phyloP scores from a whole-genome alignment of 2,329 filamentous ascomycete species.

The Alternaria angustiovoidea region DNA sequence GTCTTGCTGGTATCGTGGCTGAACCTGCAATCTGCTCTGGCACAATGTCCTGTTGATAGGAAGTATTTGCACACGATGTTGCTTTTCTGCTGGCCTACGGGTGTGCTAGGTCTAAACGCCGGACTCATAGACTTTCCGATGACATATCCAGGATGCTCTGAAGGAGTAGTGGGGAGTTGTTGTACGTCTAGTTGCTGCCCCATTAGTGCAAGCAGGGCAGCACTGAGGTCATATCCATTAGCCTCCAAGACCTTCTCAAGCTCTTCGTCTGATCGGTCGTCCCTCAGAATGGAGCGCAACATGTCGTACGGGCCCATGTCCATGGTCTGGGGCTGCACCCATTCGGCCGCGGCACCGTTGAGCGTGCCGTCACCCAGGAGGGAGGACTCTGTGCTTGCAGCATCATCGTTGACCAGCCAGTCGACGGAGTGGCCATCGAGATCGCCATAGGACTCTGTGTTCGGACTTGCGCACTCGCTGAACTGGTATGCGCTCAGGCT shows the following conservation, averaged over 20 bases:
- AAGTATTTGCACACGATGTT: conserved; percentile 97
- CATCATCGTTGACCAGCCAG: conserved; percentile 91
- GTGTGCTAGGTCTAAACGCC: conserved; percentile 75
- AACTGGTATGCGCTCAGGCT: conserved; percentile 96
- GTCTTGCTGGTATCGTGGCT: conserved; percentile 96
- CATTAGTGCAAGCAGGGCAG: conserved; percentile 89
- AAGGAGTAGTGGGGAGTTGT: conserved; percentile 57
- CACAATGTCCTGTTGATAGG: conserved; percentile 92
- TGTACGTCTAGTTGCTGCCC: conserved; percentile 68
- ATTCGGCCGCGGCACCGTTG: conserved; percentile 84
- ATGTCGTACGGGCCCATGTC: conserved; percentile 99
- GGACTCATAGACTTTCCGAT: conserved; percentile 91
- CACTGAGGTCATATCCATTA: conserved; percentile 92
- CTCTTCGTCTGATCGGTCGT: conserved; percentile 89
- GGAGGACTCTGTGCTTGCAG: conserved; percentile 80
- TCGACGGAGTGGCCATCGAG: conserved; percentile 94
- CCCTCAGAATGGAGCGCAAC: conserved; percentile 90
- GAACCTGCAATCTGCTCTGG: conserved; percentile 94
- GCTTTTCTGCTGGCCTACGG: conserved; percentile 78
- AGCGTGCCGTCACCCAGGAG: conserved; percentile 72
- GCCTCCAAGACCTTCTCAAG: conserved; percentile 88
- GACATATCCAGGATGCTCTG: conserved; percentile 71
- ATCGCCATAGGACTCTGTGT: conserved; percentile 87
- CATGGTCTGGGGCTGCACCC: conserved; percentile 70
- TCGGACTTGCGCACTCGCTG: conserved; percentile 75